Percentiles rank a stretch among this genome's conserved stretches.
Conservation (phyloP, 78 protist genomes). For the Tieghemostelium lacteum region DNA sequence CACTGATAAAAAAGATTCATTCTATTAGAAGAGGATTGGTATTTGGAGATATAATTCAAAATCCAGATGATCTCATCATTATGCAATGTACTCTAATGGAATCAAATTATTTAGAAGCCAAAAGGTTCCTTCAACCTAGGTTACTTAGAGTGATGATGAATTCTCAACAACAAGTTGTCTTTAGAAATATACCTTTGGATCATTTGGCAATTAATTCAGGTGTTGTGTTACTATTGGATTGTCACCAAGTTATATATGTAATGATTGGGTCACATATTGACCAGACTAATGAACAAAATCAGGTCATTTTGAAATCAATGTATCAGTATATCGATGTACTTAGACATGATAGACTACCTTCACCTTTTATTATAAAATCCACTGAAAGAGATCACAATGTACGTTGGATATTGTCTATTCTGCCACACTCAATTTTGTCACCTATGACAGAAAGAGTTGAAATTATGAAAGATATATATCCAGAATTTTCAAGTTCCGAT, state of each 20-base stretch:
- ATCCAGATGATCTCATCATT: slow-evolving; percentile 46
- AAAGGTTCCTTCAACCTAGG: slow-evolving; percentile 36
- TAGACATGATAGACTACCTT: background rate
- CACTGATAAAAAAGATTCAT: slow-evolving; percentile 23
- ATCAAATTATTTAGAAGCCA: slow-evolving; percentile 27
- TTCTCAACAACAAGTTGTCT: background rate
- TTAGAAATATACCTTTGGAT: slow-evolving; percentile 13
- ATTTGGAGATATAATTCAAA: slow-evolving; percentile 50
- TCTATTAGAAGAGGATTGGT: slow-evolving; percentile 13
- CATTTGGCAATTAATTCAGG: slow-evolving; percentile 2
- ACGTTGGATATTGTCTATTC: slow-evolving; percentile 15
- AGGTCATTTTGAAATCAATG: background rate
- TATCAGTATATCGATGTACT: background rate
- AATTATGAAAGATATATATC: slow-evolving; percentile 24
- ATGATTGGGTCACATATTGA: slow-evolving; percentile 4
- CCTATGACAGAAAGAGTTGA: slow-evolving; percentile 23
- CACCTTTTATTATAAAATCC: slow-evolving; percentile 12
- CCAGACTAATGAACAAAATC: background rate
- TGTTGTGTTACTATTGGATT: slow-evolving; percentile 7
- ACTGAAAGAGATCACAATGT: slow-evolving; percentile 3
- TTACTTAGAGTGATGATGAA: background rate
- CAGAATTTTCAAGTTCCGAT: background rate
- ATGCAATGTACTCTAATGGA: background rate
- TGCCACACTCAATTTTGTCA: background rate
- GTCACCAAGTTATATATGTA: background rate